Percentiles rank a stretch among this genome's conserved stretches.
Evolutionary conservation across 495 filamentous ascomycete species (phyloP).

Genomic region (Parachaetomium inaequale): DNA sequence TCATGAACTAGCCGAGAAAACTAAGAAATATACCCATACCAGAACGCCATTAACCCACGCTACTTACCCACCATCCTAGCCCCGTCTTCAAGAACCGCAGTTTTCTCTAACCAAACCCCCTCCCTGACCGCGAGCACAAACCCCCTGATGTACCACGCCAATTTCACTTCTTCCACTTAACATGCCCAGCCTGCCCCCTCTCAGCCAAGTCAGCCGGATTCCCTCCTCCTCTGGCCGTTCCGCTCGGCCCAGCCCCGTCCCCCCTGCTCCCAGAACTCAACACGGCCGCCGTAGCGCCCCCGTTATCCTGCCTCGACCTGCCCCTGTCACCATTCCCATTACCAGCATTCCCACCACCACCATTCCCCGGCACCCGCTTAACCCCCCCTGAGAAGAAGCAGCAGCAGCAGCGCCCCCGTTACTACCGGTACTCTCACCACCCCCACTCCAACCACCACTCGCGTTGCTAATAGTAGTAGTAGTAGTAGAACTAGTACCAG

Average conservation of each 20-base stretch:
- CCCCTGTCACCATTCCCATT: background rate
- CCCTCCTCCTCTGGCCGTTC: background rate
- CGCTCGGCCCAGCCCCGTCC: background rate
- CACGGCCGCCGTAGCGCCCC: background rate
- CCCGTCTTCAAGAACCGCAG: no score
- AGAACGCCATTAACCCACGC: no score
- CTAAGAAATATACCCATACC: no score
- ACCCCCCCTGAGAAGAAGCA: background rate
- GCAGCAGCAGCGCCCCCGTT: no score
- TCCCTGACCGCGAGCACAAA: background rate
- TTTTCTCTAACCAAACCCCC: background rate
- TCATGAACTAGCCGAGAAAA: no score
- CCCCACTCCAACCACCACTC: background rate
- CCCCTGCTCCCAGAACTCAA: background rate
- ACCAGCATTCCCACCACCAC: background rate
- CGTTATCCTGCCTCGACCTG: background rate
- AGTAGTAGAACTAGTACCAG: background rate
- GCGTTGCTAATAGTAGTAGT: background rate
- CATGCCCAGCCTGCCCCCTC: constrained; percentile 3
- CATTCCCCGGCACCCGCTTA: no score
- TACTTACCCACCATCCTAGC: no score
- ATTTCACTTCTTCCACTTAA: background rate
- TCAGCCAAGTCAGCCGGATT: constrained; percentile 6
- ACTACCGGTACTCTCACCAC: no score
- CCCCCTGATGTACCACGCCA: background rate